Percentiles rank a stretch among this genome's conserved stretches.
These are phyloP conservation scores for Trichocomaceae sp. DNA, from an alignment of 2,329 filamentous ascomycete species.

Conservation along the genomic window DNA sequence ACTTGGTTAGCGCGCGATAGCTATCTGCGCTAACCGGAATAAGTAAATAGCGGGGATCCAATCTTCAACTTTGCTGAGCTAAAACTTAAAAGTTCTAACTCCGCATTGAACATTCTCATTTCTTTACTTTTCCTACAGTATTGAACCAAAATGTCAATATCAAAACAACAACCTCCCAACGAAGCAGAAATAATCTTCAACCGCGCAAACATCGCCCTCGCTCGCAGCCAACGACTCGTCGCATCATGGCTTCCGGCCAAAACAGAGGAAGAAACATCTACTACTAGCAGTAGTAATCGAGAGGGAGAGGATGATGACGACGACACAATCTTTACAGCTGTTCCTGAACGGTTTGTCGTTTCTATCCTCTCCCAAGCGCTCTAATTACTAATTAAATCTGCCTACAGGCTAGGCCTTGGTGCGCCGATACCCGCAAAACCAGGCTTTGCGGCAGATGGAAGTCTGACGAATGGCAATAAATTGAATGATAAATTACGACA, in stretches of 20 bases:
- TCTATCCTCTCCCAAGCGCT: neutral
- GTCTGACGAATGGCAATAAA: conserved; percentile 31
- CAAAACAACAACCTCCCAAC: conserved; percentile 14
- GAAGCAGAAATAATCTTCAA: conserved; percentile 53
- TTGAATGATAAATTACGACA: conserved; percentile 41
- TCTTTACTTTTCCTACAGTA: neutral
- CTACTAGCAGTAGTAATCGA: no score
- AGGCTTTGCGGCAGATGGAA: conserved; percentile 21
- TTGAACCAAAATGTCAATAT: conserved; percentile 22
- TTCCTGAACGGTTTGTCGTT: conserved; percentile 47
- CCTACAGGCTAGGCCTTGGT: conserved; percentile 42
- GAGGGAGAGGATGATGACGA: conserved; percentile 47
- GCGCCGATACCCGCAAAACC: conserved; percentile 36
- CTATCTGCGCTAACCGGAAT: conserved; percentile 2
- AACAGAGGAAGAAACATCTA: conserved; percentile 30
- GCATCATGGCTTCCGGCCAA: conserved; percentile 52
- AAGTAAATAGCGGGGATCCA: conserved; percentile 1
- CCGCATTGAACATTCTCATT: neutral
- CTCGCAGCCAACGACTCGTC: conserved; percentile 49
- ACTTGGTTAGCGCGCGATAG: neutral
- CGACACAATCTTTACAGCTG: conserved; percentile 47
- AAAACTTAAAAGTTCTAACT: no score
- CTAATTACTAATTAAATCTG: conserved; percentile 4
- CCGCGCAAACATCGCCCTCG: conserved; percentile 47
- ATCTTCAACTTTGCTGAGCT: neutral